Percentiles rank a stretch among this genome's conserved stretches.
phyloP scores from a whole-genome alignment of 2,329 filamentous ascomycete species.

The Aspergillus sp. region DNA sequence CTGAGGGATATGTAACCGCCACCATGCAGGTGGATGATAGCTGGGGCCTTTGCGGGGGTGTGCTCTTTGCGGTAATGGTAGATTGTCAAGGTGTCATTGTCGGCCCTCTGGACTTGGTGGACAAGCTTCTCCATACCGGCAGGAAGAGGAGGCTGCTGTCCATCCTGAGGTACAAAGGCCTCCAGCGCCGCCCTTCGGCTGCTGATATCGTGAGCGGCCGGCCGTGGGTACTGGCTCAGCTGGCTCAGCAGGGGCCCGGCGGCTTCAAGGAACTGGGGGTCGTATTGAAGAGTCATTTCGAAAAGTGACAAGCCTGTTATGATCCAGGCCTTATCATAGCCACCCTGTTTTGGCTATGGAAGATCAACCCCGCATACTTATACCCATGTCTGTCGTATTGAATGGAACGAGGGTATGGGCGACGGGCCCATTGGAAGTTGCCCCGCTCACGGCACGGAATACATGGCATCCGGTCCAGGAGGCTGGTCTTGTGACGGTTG shows the following conservation, averaged over 20 bases:
- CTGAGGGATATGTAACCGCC: conserved; percentile 40
- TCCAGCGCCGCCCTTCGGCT: neutral
- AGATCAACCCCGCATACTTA: too few relatives aligned
- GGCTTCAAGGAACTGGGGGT: conserved; percentile 11
- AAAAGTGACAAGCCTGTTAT: neutral
- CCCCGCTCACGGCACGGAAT: too few relatives aligned
- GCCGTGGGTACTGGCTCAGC: conserved; percentile 3
- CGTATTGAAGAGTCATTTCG: conserved; percentile 16
- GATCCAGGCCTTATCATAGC: neutral
- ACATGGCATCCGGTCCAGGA: too few relatives aligned
- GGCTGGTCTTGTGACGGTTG: too few relatives aligned
- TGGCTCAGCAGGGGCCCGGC: conserved; percentile 10
- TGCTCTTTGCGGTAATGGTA: conserved; percentile 13
- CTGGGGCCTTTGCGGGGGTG: conserved; percentile 14
- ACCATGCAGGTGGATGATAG: conserved; percentile 41
- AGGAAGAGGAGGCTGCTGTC: conserved; percentile 1
- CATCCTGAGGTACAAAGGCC: neutral
- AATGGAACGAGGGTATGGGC: too few relatives aligned
- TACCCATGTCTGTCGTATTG: too few relatives aligned
- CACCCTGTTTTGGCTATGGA: too few relatives aligned
- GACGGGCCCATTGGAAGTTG: too few relatives aligned
- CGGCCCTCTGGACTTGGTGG: conserved; percentile 1
- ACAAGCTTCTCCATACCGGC: conserved; percentile 12
- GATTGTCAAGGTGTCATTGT: conserved; percentile 11
- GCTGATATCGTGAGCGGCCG: neutral